Evolutionary conservation across 305 asterid species (phyloP), one percentile per base, ranked within the genome.

Genomic region (Fraxinus sp.): DNA sequence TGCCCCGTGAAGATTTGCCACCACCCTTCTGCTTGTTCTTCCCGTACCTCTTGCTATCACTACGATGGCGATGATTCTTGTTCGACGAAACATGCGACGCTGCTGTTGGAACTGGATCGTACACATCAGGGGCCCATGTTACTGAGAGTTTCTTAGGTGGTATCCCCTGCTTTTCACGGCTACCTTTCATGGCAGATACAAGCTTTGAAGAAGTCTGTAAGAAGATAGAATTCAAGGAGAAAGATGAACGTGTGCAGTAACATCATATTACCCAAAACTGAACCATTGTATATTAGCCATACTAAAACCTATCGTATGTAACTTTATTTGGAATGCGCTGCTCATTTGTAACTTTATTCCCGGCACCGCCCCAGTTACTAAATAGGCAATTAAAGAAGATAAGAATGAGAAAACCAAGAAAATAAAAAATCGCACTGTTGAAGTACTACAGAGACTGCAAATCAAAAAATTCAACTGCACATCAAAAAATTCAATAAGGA

Each of bases 101-200:
- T 8, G 99, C 85, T 39, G 97, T 88, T 78, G 99, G 99, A 85
- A 89, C 18, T 36, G 99, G 99, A 86, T 95, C 24, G 24, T 22
- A 22, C 24, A 22, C 24, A 22, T 22, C 24, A 22, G 24, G 24
- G 24, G 24, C 94, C 99, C 99, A 94, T 28, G 89, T 88, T 57
- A 95, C 97, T 0, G 91, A 80, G 52, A 90, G 91, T 84, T 89
- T 89, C 86, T 87, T 86, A 3, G 90, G 91, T 52, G 91, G 86
- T 28, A 80, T 83, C 62, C 97, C 98, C 76, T 82, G 92, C 82
- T 89, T 95, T 86, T 90, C 97, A 62, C 98, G 97, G 89, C 93
- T 82, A 57, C 99, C 99, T 91, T 94, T 95, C 87, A 95, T 73
- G 82, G 99, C 97, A 78, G 99, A 86, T 81, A 91, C 86, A 71